Evolutionary conservation across 306 rosid genomes (phyloP), one percentile per base, ranked within the genome.

Genomic region (Nissolia schottii): DNA sequence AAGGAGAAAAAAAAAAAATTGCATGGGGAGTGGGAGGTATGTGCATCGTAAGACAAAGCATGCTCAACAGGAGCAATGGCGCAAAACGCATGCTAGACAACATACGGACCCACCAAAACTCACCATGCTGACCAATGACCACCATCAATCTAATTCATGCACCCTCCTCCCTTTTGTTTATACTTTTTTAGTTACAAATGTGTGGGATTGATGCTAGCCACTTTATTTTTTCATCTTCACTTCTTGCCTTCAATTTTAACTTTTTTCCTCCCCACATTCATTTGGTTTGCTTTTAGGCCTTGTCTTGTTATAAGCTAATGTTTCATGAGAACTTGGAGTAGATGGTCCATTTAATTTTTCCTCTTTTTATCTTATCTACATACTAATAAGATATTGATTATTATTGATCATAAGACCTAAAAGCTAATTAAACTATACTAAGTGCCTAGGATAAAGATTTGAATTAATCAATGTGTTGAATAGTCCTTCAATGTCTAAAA

Each of bases 31-130:
- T 15, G 34, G 11, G 56, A 64, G 78, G 74, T 75, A 58, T 82
- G 76, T 77, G 81, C 80, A 74, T 28, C 71, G 60, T 71, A 71
- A 80, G 87, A 85, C 90, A 88, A 83, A 91, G 95, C 97, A 85
- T 88, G 95, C 82, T 80, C 25, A 86, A 82, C 77, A 80, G 41
- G 82, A 76, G 87, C 82, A 87, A 91, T 72, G 82, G 58, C 45
- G 57, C 80, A 77, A 80, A 78, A 67, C 88, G 96, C 97, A 87
- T 88, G 98, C 97, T 84, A 86, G 97, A 89, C 97, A 88, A 70
- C 70, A 76, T 79, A 56, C 32, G 88, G 98, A 80, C 89, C 98
- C 98, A 92, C 96, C 70, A 61, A 70, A 77, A 48, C 72, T 68
- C 37, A 41, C 81, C 84, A 80, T 80, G 86, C 79, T 82, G 62